Evolutionary conservation across 2,329 filamentous ascomycete genomes (phyloP), one percentile per base, ranked within the genome.

Genomic region (Aspergillus terreus): DNA sequence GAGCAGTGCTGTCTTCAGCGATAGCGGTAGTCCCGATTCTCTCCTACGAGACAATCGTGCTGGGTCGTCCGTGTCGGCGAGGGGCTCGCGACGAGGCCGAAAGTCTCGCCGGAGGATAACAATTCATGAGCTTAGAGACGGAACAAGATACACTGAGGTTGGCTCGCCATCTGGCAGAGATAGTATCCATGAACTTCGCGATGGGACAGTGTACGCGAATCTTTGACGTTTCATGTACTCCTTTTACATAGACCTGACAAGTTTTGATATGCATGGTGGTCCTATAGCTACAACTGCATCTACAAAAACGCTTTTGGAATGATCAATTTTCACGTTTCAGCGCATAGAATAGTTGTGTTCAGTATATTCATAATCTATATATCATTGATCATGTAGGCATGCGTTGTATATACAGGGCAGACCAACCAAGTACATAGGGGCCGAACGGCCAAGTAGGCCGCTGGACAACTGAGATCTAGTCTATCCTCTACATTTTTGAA

Each of bases 201-300:
- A 74, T 59, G 72, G 72, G 10, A 75, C 72, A 4, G 62, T 73
- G 14, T 75, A 75, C 62, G 68, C 70, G 7, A 69, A 73, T 63
- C 56, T 66, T 27, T 72, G 56, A 70, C 21, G 27, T 7, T 52
- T 17, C 44, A 46, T 15, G n/a, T 30, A 38, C 4, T 12, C 27
- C 32, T 25, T 46, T 46, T 48, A 43, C 33, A 43, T 47, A 47
- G 11, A 17, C 25, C n/a, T 41, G 21, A 41, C 33, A 17, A 9
- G 15, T 23, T 47, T 21, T 15, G 15, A 23, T 46, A 23, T 27
- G 25, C 11, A 33, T 14, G 44, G 17, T 45, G 9, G 27, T 30
- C 9, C 27, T 10, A 7, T n/a, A 42, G 1, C 15, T 42, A 42
- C 15, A 4, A 42, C 19, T 21, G 17, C 15, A 12, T 42, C 6